phyloP scores from a whole-genome alignment of 1,284 basidiomycete species.

The Sporisorium sorghi region DNA sequence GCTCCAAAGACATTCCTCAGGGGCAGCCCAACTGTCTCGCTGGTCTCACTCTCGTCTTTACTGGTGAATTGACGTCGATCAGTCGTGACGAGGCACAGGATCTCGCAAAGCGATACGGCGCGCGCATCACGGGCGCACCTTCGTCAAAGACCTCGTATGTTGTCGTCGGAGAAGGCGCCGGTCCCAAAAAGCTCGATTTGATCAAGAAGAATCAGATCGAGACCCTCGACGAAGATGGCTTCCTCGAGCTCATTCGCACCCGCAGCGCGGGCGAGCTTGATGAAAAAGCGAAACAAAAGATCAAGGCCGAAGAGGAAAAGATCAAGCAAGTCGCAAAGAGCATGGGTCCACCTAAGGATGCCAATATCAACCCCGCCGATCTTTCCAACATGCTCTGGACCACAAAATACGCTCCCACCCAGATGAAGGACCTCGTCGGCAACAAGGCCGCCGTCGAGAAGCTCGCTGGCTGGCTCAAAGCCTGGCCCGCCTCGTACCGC shows the following conservation, averaged over 20 bases:
- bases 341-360: constrained; percentile 48
- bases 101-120: constrained; percentile 91
- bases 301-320: constrained; percentile 79
- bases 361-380: constrained; percentile 69
- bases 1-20: constrained; percentile 85
- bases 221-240: constrained; percentile 87
- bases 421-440: constrained; percentile 90
- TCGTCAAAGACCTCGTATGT: constrained; percentile 92
- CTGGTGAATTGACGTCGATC: constrained; percentile 86
- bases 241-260: constrained; percentile 76
- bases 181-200: constrained; percentile 84
- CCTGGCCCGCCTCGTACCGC: constrained; percentile 74
- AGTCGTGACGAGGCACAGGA: constrained; percentile 88
- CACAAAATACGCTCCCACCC: constrained; percentile 89
- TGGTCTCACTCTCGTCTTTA: constrained; percentile 90
- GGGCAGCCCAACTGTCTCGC: constrained; percentile 82
- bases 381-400: constrained; percentile 79
- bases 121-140: constrained; percentile 79
- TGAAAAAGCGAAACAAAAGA: constrained; percentile 83
- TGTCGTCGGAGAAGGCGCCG: constrained; percentile 87
- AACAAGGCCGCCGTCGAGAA: constrained; percentile 90
- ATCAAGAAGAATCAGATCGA: constrained; percentile 82
- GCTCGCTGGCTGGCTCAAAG: constrained; percentile 84
- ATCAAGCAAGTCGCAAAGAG: constrained; percentile 68
- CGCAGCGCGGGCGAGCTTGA: constrained; percentile 73